phyloP scores from a whole-genome alignment of 1,139 yeast species.

The Arxiozyma bovina region DNA sequence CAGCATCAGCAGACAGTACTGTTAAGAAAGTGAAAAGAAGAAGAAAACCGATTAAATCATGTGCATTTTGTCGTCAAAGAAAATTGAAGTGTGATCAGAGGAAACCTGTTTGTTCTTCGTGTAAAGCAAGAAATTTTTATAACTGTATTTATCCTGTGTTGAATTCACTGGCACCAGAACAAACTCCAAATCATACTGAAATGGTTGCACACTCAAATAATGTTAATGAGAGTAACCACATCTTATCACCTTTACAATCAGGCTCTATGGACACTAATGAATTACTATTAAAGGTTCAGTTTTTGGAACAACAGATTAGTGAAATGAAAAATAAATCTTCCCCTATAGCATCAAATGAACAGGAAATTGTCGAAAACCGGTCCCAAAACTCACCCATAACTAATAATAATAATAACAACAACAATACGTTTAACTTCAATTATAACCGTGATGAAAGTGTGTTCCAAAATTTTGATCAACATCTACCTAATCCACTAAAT shows the following conservation, averaged over 20 bases:
- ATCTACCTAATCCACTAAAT: constrained; percentile 12
- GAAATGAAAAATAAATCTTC: neutral
- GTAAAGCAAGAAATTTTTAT: constrained; percentile 17
- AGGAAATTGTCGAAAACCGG: neutral
- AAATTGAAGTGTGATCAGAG: constrained; percentile 27
- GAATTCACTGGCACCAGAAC: neutral
- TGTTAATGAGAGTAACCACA: neutral
- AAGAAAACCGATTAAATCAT: constrained; percentile 25
- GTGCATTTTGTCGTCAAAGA: constrained; percentile 25
- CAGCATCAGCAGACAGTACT: neutral
- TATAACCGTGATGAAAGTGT: neutral
- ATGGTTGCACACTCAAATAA: neutral
- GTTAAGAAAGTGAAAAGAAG: constrained; percentile 5
- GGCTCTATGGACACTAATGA: neutral
- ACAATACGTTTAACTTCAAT: neutral
- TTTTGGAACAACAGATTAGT: constrained; percentile 1
- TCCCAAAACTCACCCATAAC: too few relatives aligned
- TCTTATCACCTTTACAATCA: neutral
- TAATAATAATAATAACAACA: neutral
- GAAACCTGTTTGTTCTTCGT: constrained; percentile 23
- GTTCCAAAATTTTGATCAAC: constrained; percentile 1
- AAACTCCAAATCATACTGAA: neutral
- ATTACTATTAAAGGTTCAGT: neutral
- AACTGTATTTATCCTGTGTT: constrained; percentile 18
- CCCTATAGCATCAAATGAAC: neutral